Evolutionary conservation across 176 grass and related monocot genomes (phyloP), one percentile per base, ranked within the genome.

Genomic region (Themeda triandra): DNA sequence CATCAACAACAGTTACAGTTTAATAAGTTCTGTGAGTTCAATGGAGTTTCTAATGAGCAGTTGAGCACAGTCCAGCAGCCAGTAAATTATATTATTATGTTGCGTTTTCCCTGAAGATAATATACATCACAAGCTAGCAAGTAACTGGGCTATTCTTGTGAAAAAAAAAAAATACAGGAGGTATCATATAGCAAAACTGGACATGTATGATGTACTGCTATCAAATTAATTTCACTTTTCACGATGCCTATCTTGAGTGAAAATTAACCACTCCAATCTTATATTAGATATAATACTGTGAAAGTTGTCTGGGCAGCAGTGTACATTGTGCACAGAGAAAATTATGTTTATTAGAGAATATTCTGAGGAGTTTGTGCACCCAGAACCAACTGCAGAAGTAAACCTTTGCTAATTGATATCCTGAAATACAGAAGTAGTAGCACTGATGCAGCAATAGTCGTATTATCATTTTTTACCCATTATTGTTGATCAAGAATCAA

Each of bases 91-190:
- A 69, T 68, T 59, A 82, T 46, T 82, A 59, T 67, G 80, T 19
- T 79, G 63, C 29, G 63, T 86, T 67, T 60, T n/a, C 62, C 18
- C 10, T 51, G 23, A 83, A 72, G 67, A 77, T 35, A 80, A 80
- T 27, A 65, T 39, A 84, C 29, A 79, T 13, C 40, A 73, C 58
- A 90, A 60, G 37, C 46, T 53, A 71, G 8, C 1, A 1, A 46
- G 3, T 56, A 42, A 70, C 69, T 8, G 9, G 30, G 14, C 31
- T 23, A 46, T 76, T 63, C 42, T 36, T 49, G 11, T 68, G 15
- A 66, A 37, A 49, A 10, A 49, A 66, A 37, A 49, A 10, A 49
- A 36, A 56, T 29, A 69, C 48, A 80, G 17, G 23, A 36, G 8
- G 13, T 35, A 29, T 23, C 15, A 60, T 66, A 70, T 30, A 70